Conservation (phyloP, 495 filamentous ascomycete species). For the Podospora sp. region DNA sequence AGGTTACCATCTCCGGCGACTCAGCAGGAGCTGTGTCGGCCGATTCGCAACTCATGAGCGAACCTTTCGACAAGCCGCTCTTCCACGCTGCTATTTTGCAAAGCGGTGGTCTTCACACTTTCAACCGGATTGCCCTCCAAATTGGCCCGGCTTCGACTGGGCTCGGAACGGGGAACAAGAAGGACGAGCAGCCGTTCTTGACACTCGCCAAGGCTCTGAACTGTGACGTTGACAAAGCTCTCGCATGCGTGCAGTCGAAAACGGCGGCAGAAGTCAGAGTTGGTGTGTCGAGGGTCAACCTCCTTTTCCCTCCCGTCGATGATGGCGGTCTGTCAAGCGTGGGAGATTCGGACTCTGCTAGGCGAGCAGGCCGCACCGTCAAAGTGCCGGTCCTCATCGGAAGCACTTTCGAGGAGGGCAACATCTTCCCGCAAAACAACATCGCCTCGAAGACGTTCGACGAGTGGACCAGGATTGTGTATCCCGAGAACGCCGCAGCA, state of each 20-base stretch:
- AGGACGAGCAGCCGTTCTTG: conserved; percentile 9
- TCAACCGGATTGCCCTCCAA: conserved; percentile 12
- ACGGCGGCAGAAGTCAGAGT: conserved; percentile 2
- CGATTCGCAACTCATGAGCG: conserved; percentile 13
- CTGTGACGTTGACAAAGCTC: background rate
- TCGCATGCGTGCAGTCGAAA: conserved; percentile 11
- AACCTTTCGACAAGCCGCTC: conserved; percentile 13
- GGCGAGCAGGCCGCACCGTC: conserved; percentile 12
- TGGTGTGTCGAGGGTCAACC: conserved; percentile 13
- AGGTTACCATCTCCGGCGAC: conserved; percentile 5
- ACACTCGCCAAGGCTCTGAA: conserved; percentile 7
- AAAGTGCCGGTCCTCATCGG: conserved; percentile 17
- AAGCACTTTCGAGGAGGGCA: conserved; percentile 18
- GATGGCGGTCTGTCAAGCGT: conserved; percentile 18
- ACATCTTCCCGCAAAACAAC: conserved; percentile 12
- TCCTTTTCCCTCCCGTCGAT: conserved; percentile 17
- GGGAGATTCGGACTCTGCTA: conserved; percentile 17
- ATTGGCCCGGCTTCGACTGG: conserved; percentile 6
- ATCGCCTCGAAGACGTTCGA: conserved; percentile 12
- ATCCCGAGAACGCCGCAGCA: background rate
- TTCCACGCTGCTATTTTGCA: conserved; percentile 13
- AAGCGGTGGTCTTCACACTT: conserved; percentile 9
- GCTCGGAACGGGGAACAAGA: conserved; percentile 14
- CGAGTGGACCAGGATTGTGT: conserved; percentile 10
- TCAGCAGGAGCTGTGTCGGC: conserved; percentile 11